phyloP scores from a whole-genome alignment of 148 eudicot species.

The Chenopodium formosanum region DNA sequence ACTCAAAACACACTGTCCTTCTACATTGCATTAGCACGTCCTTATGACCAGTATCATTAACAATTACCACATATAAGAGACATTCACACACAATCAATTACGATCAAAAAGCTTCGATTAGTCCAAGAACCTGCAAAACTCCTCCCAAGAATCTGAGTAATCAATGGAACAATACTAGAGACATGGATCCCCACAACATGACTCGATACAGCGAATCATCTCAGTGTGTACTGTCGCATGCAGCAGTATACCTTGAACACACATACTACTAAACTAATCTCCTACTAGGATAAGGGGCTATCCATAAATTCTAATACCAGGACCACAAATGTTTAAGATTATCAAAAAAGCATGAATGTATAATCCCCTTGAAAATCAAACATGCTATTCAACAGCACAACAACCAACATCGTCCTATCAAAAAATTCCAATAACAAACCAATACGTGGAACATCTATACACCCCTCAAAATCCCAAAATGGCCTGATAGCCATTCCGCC shows the following conservation, averaged over 20 bases:
- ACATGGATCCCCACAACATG: constrained; percentile 23
- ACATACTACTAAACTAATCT: constrained; percentile 23
- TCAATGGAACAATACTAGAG: constrained; percentile 12
- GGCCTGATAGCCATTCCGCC: not conserved
- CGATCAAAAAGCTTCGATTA: not conserved
- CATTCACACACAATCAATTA: constrained; percentile 1
- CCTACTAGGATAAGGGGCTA: constrained; percentile 24
- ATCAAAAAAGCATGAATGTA: constrained; percentile 11
- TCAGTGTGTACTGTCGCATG: constrained; percentile 9
- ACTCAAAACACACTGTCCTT: not conserved
- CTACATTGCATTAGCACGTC: not conserved
- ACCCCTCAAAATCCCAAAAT: constrained; percentile 20
- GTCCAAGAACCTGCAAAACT: constrained; percentile 7
- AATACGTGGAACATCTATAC: constrained; percentile 21
- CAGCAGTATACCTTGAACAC: not conserved
- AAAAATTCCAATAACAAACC: constrained; percentile 4
- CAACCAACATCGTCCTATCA: constrained; percentile 22
- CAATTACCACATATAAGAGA: not conserved
- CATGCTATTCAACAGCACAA: constrained; percentile 22
- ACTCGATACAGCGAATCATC: not conserved
- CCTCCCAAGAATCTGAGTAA: not conserved
- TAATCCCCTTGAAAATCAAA: constrained; percentile 16
- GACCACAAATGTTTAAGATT: constrained; percentile 21
- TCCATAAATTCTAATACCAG: constrained; percentile 18
- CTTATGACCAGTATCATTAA: not conserved